Base-by-base conservation (phyloP, 1,284 basidiomycete genomes). In the Pseudozyma pruni region DNA sequence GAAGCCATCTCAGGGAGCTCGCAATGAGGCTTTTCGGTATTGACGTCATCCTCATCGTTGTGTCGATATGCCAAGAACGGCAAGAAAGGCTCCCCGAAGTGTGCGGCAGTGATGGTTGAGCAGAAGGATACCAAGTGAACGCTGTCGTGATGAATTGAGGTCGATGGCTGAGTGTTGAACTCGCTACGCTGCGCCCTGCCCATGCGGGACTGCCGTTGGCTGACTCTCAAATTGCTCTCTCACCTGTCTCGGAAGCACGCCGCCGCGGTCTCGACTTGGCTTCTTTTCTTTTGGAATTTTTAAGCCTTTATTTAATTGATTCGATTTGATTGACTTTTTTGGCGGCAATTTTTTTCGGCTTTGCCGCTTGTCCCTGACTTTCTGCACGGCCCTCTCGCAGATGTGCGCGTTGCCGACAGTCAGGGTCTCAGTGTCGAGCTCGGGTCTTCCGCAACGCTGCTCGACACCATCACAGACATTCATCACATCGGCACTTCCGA, bases 31-130 rank as follows among this genome's bases (percentile, higher is more conserved):
- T 38, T 22, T n/a, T 54, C 5, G 47, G 10, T 58, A 51, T 66
- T 22, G 62, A 59, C 5, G 62, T 51, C 23, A 51, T n/a, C 43
- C 55, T 54, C 62, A 66, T 66, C 1, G 52, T 22, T 29, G 33
- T 34, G 13, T 25, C 27, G 27, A 22, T n/a, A 4, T 13, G 31
- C 4, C 31, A 17, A 41, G 23, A 16, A 20, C 27, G n/a, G n/a
- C n/a, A n/a, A n/a, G n/a, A n/a, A n/a, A n/a, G n/a, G n/a, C n/a
- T n/a, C n/a, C n/a, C n/a, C n/a, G n/a, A n/a, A n/a, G n/a, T n/a
- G n/a, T n/a, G n/a, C n/a, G 42, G 16, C 20, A 32, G 34, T 45
- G 43, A 41, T 17, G 22, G 40, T 39, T n/a, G 16, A 41, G 23
- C 27, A 29, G 11, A 29, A 29, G 27, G 11, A 29, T 5, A 8